A percentile compares a stretch with the other conserved stretches of the same genome.
Conservation (phyloP, 2,329 filamentous ascomycete genomes). For the Beauveria bassiana region DNA sequence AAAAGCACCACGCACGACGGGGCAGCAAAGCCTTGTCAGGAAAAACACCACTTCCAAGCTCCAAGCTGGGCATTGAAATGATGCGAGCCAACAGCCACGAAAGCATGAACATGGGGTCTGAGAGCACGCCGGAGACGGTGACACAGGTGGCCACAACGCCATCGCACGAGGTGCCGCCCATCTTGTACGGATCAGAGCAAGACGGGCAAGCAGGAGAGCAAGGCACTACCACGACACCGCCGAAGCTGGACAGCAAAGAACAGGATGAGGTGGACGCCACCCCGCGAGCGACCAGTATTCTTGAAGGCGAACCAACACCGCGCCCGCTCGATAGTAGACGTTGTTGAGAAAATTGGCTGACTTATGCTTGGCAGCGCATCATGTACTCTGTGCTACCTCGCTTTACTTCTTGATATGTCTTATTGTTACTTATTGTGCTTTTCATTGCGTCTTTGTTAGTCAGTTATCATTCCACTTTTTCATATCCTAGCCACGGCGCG, state of each 20-base stretch:
- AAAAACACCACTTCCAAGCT: conserved; percentile 60
- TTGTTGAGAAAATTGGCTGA: neutral
- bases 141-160: conserved; percentile 45
- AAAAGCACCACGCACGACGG: conserved; percentile 39
- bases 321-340: conserved; percentile 23
- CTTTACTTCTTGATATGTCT: conserved; percentile 5
- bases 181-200: conserved; percentile 18
- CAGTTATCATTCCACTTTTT: conserved; percentile 12
- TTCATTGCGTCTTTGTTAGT: neutral
- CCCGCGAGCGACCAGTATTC: conserved; percentile 28
- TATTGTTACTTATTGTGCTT: neutral
- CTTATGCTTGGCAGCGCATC: neutral
- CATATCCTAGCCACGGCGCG: conserved; percentile 11
- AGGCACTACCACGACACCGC: conserved; percentile 3
- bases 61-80: conserved; percentile 93
- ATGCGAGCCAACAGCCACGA: conserved; percentile 94
- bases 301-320: conserved; percentile 27
- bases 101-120: conserved; percentile 53
- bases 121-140: conserved; percentile 43
- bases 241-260: neutral
- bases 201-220: conserved; percentile 12
- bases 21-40: conserved; percentile 28
- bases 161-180: conserved; percentile 31
- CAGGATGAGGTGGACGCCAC: conserved; percentile 32
- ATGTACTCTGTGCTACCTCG: neutral